These are phyloP conservation scores for Haematococcus lacustris DNA, from an alignment of 139 green algal species.

Conservation along the genomic window DNA sequence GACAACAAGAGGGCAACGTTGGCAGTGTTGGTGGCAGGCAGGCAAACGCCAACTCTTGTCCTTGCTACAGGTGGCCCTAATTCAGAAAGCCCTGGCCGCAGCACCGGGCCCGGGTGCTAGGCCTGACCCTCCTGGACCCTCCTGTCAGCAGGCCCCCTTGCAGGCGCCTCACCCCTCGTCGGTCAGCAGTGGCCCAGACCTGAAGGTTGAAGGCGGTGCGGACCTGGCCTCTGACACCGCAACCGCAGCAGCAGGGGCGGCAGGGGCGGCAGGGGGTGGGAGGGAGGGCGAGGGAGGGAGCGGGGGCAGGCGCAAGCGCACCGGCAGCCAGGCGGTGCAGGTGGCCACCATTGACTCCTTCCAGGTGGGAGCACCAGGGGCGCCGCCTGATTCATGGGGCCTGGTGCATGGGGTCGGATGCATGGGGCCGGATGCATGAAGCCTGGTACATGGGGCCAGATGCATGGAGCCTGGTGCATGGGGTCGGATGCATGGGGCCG, in stretches of 20 bases:
- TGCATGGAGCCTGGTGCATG: background rate
- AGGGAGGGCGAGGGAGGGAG: no score
- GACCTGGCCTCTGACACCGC: background rate
- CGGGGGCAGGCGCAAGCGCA: background rate
- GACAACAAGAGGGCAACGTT: no score
- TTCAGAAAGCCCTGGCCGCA: background rate
- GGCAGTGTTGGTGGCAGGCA: no score
- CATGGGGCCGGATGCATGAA: background rate
- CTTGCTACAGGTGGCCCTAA: no score
- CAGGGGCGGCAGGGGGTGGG: no score
- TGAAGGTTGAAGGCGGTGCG: background rate
- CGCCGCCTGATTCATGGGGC: background rate
- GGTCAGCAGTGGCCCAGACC: no score
- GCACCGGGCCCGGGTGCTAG: background rate
- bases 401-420: background rate
- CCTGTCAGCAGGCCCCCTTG: background rate
- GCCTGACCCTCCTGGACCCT: no score
- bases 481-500: background rate
- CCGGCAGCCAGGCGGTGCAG: constrained; percentile 17
- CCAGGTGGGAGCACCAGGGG: constrained; percentile 37
- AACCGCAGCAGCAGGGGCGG: no score
- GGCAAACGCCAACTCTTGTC: no score
- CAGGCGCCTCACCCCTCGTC: background rate
- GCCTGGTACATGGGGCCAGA: background rate
- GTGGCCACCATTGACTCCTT: constrained; percentile 84